Evolutionary conservation across 345 rosid genomes (phyloP).

Genomic region (Pistacia integerrima): DNA sequence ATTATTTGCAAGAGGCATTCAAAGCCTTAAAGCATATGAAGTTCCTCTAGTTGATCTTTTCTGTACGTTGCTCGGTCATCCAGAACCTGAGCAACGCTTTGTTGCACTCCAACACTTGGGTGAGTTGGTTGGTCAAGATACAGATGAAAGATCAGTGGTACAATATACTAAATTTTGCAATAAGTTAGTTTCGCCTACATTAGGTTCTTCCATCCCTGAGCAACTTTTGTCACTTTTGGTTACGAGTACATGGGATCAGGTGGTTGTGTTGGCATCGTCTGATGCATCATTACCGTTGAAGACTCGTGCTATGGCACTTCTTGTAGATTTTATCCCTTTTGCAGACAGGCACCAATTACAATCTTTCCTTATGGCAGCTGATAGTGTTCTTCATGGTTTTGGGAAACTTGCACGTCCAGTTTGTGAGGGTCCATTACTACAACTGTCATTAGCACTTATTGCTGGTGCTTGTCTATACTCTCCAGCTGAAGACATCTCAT

Average conservation of each 20-base stretch:
- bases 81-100: conserved; percentile 82
- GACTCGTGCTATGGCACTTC: conserved; percentile 66
- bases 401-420: conserved; percentile 52
- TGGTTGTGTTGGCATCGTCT: conserved; percentile 63
- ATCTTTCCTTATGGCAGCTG: conserved; percentile 65
- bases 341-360: conserved; percentile 56
- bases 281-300: conserved; percentile 55
- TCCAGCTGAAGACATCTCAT: conserved; percentile 58
- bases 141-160: conserved; percentile 32
- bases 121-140: conserved; percentile 62
- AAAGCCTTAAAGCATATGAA: conserved; percentile 48
- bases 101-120: conserved; percentile 68
- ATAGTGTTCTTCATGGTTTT: conserved; percentile 56
- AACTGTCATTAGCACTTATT: conserved; percentile 67
- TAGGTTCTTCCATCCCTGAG: conserved; percentile 41
- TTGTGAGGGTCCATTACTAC: conserved; percentile 63
- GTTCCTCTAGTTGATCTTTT: conserved; percentile 58
- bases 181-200: conserved; percentile 39
- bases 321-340: conserved; percentile 63
- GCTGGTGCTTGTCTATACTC: conserved; percentile 76
- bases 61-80: conserved; percentile 55
- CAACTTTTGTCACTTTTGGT: conserved; percentile 51
- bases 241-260: conserved; percentile 73
- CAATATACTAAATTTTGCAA: conserved; percentile 33
- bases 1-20: conserved; percentile 47